These are phyloP conservation scores for Carnegiea gigantea DNA, from an alignment of 179 eudicot genomes.

Conservation along the genomic window DNA sequence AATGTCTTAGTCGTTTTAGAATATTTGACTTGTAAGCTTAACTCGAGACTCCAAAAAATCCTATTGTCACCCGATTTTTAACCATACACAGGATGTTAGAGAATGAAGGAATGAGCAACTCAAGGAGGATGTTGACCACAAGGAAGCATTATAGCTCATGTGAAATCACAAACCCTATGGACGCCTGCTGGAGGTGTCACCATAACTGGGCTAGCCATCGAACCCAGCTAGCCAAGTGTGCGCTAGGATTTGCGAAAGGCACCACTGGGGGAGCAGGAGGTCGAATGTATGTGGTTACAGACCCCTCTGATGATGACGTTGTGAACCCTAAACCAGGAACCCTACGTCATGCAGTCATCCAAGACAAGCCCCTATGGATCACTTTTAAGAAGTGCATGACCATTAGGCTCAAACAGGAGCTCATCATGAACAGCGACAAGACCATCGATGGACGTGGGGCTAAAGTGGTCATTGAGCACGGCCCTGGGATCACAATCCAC, in stretches of 20 bases:
- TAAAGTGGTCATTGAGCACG: slow-evolving; percentile 38
- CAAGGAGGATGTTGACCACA: slow-evolving; percentile 34
- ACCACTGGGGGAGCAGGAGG: slow-evolving; percentile 50
- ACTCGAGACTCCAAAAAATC: too few relatives aligned
- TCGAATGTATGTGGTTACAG: slow-evolving; percentile 35
- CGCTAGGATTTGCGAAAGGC: slow-evolving; percentile 37
- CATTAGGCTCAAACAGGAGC: slow-evolving; percentile 46
- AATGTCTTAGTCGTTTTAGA: too few relatives aligned
- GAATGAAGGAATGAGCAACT: slow-evolving; percentile 15
- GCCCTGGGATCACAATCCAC: slow-evolving; percentile 47
- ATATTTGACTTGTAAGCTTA: too few relatives aligned
- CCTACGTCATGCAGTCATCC: slow-evolving; percentile 51
- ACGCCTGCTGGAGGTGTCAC: slow-evolving; percentile 51
- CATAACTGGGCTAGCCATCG: slow-evolving; percentile 40
- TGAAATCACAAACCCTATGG: slow-evolving; percentile 41
- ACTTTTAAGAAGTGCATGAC: slow-evolving; percentile 37
- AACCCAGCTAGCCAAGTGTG: slow-evolving; percentile 45
- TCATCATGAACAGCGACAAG: slow-evolving; percentile 44
- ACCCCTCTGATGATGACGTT: slow-evolving; percentile 42
- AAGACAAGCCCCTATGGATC: slow-evolving; percentile 47
- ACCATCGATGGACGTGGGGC: slow-evolving; percentile 54
- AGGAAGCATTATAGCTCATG: slow-evolving; percentile 31
- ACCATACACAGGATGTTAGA: slow-evolving; percentile 23
- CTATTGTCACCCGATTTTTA: too few relatives aligned
- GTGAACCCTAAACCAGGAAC: slow-evolving; percentile 52